A percentile compares a stretch with the other conserved stretches of the same genome.
phyloP scores from a whole-genome alignment of 306 rosid genomes.

The Castanea mollissima region DNA sequence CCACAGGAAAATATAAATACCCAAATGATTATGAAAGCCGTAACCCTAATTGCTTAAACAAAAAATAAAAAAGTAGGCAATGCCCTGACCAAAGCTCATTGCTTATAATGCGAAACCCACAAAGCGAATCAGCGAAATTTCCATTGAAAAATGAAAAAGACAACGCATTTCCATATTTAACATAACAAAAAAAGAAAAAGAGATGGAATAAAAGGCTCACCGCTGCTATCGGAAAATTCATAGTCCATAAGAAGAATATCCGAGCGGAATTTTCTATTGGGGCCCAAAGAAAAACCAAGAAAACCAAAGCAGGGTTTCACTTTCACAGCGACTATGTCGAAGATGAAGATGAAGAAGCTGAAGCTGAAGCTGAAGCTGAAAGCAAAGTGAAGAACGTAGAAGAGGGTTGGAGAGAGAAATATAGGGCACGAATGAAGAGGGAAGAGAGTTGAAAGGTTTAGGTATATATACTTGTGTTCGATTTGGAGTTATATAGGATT shows the following conservation, averaged over 20 bases:
- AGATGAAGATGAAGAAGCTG: not conserved
- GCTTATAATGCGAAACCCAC: slow-evolving; percentile 12
- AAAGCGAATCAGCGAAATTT: not conserved
- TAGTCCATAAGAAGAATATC: slow-evolving; percentile 24
- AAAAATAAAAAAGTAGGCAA: too few relatives aligned
- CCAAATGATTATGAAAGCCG: not conserved
- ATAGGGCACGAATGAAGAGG: not conserved
- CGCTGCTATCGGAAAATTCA: slow-evolving; percentile 24
- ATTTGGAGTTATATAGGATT: too few relatives aligned
- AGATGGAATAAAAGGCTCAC: slow-evolving; percentile 28
- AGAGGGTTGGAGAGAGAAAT: not conserved
- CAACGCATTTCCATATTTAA: too few relatives aligned
- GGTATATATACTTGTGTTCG: not conserved
- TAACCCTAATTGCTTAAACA: slow-evolving; percentile 14
- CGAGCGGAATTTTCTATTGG: not conserved
- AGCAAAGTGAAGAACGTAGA: not conserved
- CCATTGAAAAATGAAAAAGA: not conserved
- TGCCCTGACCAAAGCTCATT: slow-evolving; percentile 4
- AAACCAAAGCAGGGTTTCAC: not conserved
- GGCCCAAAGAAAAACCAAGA: not conserved
- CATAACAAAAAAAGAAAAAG: too few relatives aligned
- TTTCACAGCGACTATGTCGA: too few relatives aligned
- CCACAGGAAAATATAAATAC: too few relatives aligned
- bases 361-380: not conserved
- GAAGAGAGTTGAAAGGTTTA: not conserved